A percentile compares a stretch with the other conserved stretches of the same genome.
These are phyloP conservation scores for Dactylellina drechsleri DNA, from an alignment of 2,329 filamentous ascomycete species.

Conservation along the genomic window DNA sequence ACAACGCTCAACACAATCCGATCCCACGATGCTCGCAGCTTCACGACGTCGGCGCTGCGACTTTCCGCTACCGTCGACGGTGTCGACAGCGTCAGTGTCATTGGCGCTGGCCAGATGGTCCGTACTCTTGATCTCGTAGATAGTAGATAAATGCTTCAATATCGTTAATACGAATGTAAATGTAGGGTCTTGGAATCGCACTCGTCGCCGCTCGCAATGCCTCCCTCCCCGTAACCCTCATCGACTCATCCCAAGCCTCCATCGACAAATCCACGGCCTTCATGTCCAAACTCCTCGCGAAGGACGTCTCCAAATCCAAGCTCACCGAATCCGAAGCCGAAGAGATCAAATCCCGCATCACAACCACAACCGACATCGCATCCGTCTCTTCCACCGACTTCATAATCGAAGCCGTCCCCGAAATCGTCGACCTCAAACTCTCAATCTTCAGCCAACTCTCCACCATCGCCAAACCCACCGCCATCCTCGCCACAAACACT, in stretches of 20 bases:
- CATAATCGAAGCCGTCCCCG: slow-evolving; percentile 93
- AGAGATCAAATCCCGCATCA: slow-evolving; percentile 75
- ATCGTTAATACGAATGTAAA: slow-evolving; percentile 55
- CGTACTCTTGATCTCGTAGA: slow-evolving; percentile 56
- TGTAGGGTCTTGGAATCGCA: slow-evolving; percentile 90
- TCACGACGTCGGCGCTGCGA: slow-evolving; percentile 28
- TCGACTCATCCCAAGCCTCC: slow-evolving; percentile 84
- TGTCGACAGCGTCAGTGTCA: slow-evolving; percentile 86
- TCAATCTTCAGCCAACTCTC: slow-evolving; percentile 87
- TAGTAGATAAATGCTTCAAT: neutral
- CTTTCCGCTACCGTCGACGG: slow-evolving; percentile 32
- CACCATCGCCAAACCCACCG: slow-evolving; percentile 80
- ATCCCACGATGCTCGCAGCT: slow-evolving; percentile 11
- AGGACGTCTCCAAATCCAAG: slow-evolving; percentile 87
- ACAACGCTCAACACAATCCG: slow-evolving; percentile 8
- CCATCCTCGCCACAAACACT: slow-evolving; percentile 95
- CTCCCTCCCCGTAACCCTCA: slow-evolving; percentile 81
- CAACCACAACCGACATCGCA: slow-evolving; percentile 76
- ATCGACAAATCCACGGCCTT: slow-evolving; percentile 90
- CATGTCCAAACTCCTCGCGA: slow-evolving; percentile 87
- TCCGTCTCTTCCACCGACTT: slow-evolving; percentile 87
- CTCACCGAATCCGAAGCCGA: slow-evolving; percentile 84
- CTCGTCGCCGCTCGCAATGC: slow-evolving; percentile 90
- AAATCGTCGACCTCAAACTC: slow-evolving; percentile 86
- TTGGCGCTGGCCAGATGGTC: slow-evolving; percentile 97